Evolutionary conservation across 805 yeast species (phyloP), one percentile per base, ranked within the genome.

Genomic region (Starmerella scarabaei): DNA sequence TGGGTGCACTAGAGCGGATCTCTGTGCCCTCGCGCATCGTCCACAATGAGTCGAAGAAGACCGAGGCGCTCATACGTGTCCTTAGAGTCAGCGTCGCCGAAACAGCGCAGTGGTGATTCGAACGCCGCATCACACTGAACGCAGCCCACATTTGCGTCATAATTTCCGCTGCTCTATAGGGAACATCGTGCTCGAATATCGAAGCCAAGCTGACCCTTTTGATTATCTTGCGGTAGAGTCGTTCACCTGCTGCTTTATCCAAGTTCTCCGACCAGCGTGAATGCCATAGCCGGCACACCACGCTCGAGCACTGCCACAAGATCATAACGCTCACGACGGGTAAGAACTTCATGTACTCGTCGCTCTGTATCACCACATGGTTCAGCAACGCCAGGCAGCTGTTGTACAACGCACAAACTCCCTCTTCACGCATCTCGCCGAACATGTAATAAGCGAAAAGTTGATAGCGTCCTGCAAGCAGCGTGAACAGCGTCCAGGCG

Each of bases 141-240:
- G 85, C 66, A 44, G 80, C 82, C 98, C 98, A 88, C 66, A 85
- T 77, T 54, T 85, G 85, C 53, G 80, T 72, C 91, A 91, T 83
- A 43, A 91, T 84, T 7, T 94, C 95, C 34, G 93, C 77, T 0
- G 94, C 81, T 49, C 97, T 71, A 57, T 82, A 83, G 0, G 96
- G 83, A 68, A 91, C 77, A 55, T 88, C 98, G 60, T 86, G 91
- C 52, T 84, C 84, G 51, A 83, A 65, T 21, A 88, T 78, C 0
- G 95, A 83, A 0, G 94, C 93, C 44, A 75, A 75, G 42, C 75
- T 71, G 1, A 91, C 75, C 34, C 81, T 52, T 31, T 54, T 56
- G 9, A 56, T 52, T 7, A 55, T 41, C 27, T 42, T 44, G 29
- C 52, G 44, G 45, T 59, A 65, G 23, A 80, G 69, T 40, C 68